A percentile compares a stretch with the other conserved stretches of the same genome.
phyloP scores from a whole-genome alignment of 192 early-diverging fungal species.

The Oehlia diaphana region DNA sequence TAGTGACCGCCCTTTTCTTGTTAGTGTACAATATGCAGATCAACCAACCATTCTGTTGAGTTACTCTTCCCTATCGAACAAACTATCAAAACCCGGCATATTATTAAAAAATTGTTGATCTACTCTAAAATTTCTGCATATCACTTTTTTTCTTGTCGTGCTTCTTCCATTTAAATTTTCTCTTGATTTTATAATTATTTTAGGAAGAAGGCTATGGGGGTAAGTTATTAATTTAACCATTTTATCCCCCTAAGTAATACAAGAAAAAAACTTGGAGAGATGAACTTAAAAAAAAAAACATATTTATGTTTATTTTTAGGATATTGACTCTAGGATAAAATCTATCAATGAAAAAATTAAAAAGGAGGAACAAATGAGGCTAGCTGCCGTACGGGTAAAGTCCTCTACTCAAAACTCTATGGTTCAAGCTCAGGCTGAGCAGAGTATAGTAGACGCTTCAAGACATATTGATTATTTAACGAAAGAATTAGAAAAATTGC shows the following conservation, averaged over 20 bases:
- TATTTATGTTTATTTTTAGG: constrained; percentile 10
- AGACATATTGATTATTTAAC: constrained; percentile 70
- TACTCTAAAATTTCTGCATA: too few relatives aligned
- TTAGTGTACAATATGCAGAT: too few relatives aligned
- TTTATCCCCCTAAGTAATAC: neutral
- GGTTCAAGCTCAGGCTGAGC: constrained; percentile 76
- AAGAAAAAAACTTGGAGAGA: neutral
- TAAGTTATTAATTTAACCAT: too few relatives aligned
- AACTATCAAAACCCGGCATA: too few relatives aligned
- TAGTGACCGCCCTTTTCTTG: too few relatives aligned
- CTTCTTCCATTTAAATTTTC: too few relatives aligned
- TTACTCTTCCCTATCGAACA: too few relatives aligned
- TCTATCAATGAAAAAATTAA: constrained; percentile 40
- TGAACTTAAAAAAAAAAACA: neutral
- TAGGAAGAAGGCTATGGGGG: neutral
- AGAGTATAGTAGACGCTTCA: constrained; percentile 62
- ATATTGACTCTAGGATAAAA: constrained; percentile 45
- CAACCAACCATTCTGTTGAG: too few relatives aligned
- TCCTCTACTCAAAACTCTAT: constrained; percentile 7
- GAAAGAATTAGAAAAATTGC: constrained; percentile 63
- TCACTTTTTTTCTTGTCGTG: too few relatives aligned
- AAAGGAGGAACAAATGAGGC: constrained; percentile 56
- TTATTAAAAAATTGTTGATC: too few relatives aligned
- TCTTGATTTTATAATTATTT: too few relatives aligned
- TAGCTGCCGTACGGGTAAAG: constrained; percentile 58